Percentiles rank a stretch among this genome's conserved stretches.
These are phyloP conservation scores for Chalciporus chontae DNA, from an alignment of 768 basidiomycete species.

Conservation along the genomic window DNA sequence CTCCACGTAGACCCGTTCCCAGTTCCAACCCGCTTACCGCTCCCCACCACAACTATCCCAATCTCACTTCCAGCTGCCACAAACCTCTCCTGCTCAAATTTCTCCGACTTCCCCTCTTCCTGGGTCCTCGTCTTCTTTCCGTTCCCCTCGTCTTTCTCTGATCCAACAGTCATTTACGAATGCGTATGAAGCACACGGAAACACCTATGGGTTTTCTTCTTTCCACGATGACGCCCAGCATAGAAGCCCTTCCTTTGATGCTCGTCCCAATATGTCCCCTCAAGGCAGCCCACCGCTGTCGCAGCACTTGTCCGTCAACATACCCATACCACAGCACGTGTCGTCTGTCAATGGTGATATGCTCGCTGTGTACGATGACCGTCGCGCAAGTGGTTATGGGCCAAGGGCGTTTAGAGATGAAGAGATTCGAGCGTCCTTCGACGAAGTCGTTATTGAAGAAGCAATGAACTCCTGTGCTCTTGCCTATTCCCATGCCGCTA, in stretches of 20 bases:
- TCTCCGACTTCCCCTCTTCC: not conserved
- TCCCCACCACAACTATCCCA: conserved; percentile 5
- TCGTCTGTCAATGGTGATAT: not conserved
- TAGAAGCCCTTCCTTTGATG: conserved; percentile 9
- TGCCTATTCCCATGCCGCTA: not conserved
- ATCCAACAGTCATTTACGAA: conserved; percentile 15
- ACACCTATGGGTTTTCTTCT: not conserved
- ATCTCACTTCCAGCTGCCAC: conserved; percentile 5
- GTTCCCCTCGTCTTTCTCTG: conserved; percentile 12
- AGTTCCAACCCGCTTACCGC: conserved; percentile 2
- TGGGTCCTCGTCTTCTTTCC: conserved; percentile 4
- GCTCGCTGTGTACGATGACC: conserved; percentile 17
- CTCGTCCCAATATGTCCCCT: not conserved
- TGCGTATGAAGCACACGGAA: not conserved
- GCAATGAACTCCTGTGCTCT: not conserved
- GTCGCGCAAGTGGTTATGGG: conserved; percentile 18
- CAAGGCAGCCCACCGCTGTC: not conserved
- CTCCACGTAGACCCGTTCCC: conserved; percentile 3
- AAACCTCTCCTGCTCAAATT: conserved; percentile 3
- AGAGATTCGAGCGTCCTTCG: conserved; percentile 21
- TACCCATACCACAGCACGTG: not conserved
- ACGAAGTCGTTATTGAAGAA: not conserved
- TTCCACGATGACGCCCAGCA: not conserved
- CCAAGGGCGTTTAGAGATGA: conserved; percentile 17
- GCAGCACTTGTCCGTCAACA: not conserved